A percentile compares a stretch with the other conserved stretches of the same genome.
phyloP scores from a whole-genome alignment of 1,139 yeast species.

The Kodamaea plutei region DNA sequence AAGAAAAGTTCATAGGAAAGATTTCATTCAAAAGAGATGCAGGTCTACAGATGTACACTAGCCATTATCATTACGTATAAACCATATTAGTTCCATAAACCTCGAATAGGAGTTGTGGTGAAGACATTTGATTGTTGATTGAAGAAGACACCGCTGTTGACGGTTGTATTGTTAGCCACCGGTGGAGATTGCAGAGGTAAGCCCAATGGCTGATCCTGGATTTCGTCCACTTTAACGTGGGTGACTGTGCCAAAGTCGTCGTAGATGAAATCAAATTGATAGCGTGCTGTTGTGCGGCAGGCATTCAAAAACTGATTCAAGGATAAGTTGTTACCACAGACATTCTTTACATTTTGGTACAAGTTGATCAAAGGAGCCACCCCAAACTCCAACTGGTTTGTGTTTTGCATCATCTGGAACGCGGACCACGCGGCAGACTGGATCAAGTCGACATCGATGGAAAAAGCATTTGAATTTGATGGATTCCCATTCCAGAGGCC shows the following conservation, averaged over 20 bases:
- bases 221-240: constrained; percentile 31
- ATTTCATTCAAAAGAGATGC: too few species aligned
- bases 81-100: constrained; percentile 9
- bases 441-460: constrained; percentile 14
- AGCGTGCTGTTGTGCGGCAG: constrained; percentile 25
- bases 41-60: too few species aligned
- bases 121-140: constrained; percentile 1
- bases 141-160: constrained; percentile 1
- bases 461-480: neutral
- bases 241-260: constrained; percentile 48
- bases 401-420: constrained; percentile 27
- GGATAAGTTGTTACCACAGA: constrained; percentile 29
- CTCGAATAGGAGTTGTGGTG: constrained; percentile 2
- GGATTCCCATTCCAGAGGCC: constrained; percentile 3
- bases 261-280: constrained; percentile 42
- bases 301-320: constrained; percentile 42
- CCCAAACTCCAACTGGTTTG: constrained; percentile 38
- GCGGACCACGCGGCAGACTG: constrained; percentile 34
- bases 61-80: too few species aligned
- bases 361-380: constrained; percentile 32
- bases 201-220: neutral
- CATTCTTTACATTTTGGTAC: constrained; percentile 29
- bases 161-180: neutral
- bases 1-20: too few species aligned
- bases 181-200: constrained; percentile 1